Evolutionary conservation across 2,329 filamentous ascomycete genomes (phyloP).

Genomic region (Ustulina deusta): DNA sequence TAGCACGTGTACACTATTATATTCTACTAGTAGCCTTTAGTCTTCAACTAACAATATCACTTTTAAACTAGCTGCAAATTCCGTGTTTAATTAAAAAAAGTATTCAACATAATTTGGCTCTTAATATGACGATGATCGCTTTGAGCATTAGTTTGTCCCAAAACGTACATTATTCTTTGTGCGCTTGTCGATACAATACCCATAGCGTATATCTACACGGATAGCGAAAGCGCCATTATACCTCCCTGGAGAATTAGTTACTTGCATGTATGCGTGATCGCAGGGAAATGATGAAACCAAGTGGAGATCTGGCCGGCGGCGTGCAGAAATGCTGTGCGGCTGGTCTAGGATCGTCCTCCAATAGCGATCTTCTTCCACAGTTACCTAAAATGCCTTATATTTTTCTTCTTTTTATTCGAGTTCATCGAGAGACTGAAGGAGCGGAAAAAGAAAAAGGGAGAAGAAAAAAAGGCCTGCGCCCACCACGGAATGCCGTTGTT

Average conservation of each 20-base stretch:
- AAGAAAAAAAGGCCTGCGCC: neutral
- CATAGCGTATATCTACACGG: too few relatives aligned
- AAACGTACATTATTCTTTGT: neutral
- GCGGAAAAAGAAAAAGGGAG: constrained; percentile 19
- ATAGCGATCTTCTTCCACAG: constrained; percentile 17
- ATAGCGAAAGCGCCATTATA: neutral
- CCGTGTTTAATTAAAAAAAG: too few relatives aligned
- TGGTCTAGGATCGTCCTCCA: neutral
- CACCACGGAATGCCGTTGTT: constrained; percentile 25
- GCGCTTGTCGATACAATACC: neutral
- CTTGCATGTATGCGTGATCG: neutral
- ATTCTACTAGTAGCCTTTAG: neutral
- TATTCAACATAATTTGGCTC: neutral
- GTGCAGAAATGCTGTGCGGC: neutral
- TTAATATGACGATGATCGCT: neutral
- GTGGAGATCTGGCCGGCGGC: neutral
- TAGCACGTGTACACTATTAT: constrained; percentile 7
- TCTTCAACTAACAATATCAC: neutral
- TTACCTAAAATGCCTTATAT: constrained; percentile 19
- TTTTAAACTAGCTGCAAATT: neutral
- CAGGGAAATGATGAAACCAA: neutral
- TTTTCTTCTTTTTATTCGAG: neutral
- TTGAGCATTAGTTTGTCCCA: neutral
- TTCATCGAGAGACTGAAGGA: constrained; percentile 3
- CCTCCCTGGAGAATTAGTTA: neutral